A percentile compares a stretch with the other conserved stretches of the same genome.
Evolutionary conservation across 1,284 basidiomycete genomes (phyloP).

Genomic region (Cutaneotrichosporon sp.): DNA sequence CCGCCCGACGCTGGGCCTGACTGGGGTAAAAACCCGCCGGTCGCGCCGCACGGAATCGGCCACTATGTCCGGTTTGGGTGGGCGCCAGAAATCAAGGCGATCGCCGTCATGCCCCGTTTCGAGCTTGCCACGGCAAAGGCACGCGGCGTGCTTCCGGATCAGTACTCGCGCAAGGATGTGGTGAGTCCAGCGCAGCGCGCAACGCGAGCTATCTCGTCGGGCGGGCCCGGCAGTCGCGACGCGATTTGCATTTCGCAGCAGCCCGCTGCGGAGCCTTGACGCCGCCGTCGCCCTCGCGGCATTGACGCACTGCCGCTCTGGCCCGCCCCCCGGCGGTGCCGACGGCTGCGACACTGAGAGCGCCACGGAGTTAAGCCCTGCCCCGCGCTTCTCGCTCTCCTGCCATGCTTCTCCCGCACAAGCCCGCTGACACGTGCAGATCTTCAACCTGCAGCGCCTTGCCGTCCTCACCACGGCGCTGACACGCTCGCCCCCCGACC

Average conservation of each 20-base stretch:
- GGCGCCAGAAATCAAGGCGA: slow-evolving; percentile 79
- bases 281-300: too few relatives aligned
- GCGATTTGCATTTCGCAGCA: too few relatives aligned
- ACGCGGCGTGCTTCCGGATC: slow-evolving; percentile 73
- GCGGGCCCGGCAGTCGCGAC: too few relatives aligned
- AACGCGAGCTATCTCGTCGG: background rate
- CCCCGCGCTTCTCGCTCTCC: background rate
- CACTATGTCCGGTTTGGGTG: slow-evolving; percentile 91
- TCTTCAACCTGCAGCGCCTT: slow-evolving; percentile 95
- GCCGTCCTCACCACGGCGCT: slow-evolving; percentile 97
- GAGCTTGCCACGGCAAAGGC: slow-evolving; percentile 96
- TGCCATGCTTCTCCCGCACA: background rate
- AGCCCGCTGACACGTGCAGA: slow-evolving; percentile 53
- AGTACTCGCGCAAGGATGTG: slow-evolving; percentile 84
- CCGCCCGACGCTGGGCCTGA: slow-evolving; percentile 83
- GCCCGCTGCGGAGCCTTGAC: too few relatives aligned
- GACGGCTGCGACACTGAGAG: too few relatives aligned
- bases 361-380: background rate
- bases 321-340: too few relatives aligned
- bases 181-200: slow-evolving; percentile 53
- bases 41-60: slow-evolving; percentile 84
- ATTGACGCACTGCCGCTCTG: too few relatives aligned
- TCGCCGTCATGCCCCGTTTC: slow-evolving; percentile 93
- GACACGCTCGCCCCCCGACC: slow-evolving; percentile 81
- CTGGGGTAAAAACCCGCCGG: slow-evolving; percentile 84